A percentile compares a stretch with the other conserved stretches of the same genome.
Conservation (phyloP, 2,329 filamentous ascomycete species). For the Neonectria faginata region DNA sequence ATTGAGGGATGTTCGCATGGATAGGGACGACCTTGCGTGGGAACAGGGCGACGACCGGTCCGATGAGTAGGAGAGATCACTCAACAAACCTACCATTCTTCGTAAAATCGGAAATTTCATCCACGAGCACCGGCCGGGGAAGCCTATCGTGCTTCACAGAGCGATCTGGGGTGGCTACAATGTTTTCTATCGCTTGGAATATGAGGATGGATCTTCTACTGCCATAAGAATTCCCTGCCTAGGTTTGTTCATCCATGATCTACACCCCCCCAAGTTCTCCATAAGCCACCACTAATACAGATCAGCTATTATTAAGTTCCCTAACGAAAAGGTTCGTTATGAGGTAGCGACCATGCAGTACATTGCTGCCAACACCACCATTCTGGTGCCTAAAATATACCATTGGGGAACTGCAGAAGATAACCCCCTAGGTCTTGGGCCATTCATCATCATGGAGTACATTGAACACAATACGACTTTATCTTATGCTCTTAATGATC, state of each 20-base stretch:
- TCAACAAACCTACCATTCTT: conserved; percentile 34
- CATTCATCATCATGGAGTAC: conserved; percentile 55
- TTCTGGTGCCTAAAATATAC: too few species aligned
- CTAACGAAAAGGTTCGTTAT: too few species aligned
- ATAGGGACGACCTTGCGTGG: conserved; percentile 46
- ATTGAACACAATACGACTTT: conserved; percentile 47
- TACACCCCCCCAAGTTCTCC: too few species aligned
- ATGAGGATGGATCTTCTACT: conserved; percentile 47
- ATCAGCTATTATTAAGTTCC: too few species aligned
- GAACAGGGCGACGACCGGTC: conserved; percentile 41
- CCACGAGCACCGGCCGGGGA: conserved; percentile 39
- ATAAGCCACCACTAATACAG: too few species aligned
- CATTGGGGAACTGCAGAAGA: conserved; percentile 47
- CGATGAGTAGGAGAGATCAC: conserved; percentile 42
- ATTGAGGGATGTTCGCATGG: neutral
- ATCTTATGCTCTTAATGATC: conserved; percentile 46
- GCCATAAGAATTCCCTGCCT: conserved; percentile 47
- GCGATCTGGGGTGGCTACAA: too few species aligned
- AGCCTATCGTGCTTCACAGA: too few species aligned
- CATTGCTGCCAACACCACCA: too few species aligned
- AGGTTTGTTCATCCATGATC: conserved; percentile 35
- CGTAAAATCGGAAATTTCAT: conserved; percentile 41
- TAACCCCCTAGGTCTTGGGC: conserved; percentile 50
- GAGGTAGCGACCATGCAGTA: too few species aligned
- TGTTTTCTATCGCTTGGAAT: too few species aligned